A percentile compares a stretch with the other conserved stretches of the same genome.
Evolutionary conservation across 2,329 filamentous ascomycete genomes (phyloP).

Genomic region (Pseudopithomyces chartarum): DNA sequence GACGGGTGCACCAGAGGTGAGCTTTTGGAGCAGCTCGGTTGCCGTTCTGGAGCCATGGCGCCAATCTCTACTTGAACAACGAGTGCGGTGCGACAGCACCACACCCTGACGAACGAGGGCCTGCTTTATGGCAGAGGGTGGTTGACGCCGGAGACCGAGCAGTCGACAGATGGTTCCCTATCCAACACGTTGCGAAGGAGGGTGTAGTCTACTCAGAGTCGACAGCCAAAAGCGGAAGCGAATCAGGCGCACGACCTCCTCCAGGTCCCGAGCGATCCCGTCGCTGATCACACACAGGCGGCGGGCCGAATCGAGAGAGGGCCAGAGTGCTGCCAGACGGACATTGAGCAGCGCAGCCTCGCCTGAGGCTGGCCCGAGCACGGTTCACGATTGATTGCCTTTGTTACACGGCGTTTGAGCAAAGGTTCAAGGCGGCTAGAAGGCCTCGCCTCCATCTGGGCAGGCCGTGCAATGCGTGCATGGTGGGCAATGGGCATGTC

Average conservation of each 20-base stretch:
- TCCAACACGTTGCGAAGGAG: background rate
- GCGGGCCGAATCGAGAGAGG: constrained; percentile 7
- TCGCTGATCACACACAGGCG: background rate
- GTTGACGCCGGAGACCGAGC: background rate
- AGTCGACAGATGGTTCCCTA: background rate
- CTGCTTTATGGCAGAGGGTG: background rate
- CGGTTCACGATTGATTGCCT: constrained; percentile 29
- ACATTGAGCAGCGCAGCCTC: background rate
- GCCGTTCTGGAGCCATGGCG: constrained; percentile 1
- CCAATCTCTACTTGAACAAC: background rate
- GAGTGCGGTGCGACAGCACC: background rate
- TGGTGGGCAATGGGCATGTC: background rate
- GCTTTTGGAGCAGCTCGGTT: background rate
- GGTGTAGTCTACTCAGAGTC: background rate
- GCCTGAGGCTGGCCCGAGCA: constrained; percentile 1
- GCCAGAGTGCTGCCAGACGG: background rate
- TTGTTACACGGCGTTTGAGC: constrained; percentile 24
- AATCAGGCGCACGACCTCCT: background rate
- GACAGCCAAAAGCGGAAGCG: background rate
- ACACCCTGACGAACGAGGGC: background rate
- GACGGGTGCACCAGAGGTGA: background rate
- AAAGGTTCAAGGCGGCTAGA: constrained; percentile 4
- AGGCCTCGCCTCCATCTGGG: no score
- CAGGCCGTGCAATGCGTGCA: constrained; percentile 1
- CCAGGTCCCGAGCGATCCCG: background rate